Conservation (phyloP, 1,139 yeast genomes). For the Hansenula lynferdii region DNA sequence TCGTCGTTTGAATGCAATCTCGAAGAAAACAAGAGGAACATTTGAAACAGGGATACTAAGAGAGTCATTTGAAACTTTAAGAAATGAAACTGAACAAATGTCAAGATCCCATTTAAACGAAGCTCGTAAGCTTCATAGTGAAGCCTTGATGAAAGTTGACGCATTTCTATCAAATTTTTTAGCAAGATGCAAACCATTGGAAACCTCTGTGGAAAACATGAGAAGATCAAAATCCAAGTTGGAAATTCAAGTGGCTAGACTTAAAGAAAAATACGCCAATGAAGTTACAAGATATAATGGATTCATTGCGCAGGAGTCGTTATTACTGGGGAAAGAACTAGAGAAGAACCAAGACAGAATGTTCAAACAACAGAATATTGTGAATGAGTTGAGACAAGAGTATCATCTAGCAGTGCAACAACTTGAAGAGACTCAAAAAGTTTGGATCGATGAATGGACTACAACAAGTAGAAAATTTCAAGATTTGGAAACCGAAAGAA, state of each 20-base stretch:
- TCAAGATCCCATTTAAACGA: slow-evolving; percentile 43
- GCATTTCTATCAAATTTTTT: slow-evolving; percentile 38
- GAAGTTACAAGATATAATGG: slow-evolving; percentile 59
- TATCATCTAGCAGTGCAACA: slow-evolving; percentile 56
- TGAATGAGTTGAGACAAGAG: slow-evolving; percentile 46
- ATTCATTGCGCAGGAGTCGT: slow-evolving; percentile 56
- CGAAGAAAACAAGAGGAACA: slow-evolving; percentile 48
- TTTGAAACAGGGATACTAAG: slow-evolving; percentile 57
- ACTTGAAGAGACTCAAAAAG: slow-evolving; percentile 61
- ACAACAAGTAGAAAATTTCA: slow-evolving; percentile 65
- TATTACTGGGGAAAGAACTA: slow-evolving; percentile 75
- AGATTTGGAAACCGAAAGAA: slow-evolving; percentile 71
- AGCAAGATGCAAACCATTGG: slow-evolving; percentile 41
- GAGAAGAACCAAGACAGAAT: slow-evolving; percentile 63
- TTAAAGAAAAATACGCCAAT: slow-evolving; percentile 49
- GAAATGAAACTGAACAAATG: slow-evolving; percentile 48
- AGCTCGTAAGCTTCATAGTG: slow-evolving; percentile 37
- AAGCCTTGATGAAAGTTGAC: slow-evolving; percentile 37
- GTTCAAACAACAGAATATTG: slow-evolving; percentile 46
- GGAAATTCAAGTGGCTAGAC: slow-evolving; percentile 32
- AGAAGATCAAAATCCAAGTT: slow-evolving; percentile 35
- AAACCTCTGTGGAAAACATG: slow-evolving; percentile 37
- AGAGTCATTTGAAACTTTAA: slow-evolving; percentile 54
- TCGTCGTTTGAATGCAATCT: slow-evolving; percentile 44
- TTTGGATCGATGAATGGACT: slow-evolving; percentile 81